Conservation (phyloP, 495 filamentous ascomycete species). For the Hyaloscypha variabilis region DNA sequence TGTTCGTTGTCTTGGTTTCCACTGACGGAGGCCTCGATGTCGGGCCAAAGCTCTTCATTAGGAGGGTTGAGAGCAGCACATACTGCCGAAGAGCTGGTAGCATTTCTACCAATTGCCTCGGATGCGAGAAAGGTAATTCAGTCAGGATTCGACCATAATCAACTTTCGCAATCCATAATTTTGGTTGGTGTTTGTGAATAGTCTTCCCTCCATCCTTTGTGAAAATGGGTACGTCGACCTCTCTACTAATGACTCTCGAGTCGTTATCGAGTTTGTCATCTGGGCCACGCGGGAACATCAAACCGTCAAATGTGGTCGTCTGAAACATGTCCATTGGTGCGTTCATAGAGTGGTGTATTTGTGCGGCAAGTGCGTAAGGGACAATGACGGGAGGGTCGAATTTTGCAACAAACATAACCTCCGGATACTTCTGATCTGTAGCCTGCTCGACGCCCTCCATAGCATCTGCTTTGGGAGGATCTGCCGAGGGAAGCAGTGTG, state of each 20-base stretch:
- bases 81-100: conserved; percentile 79
- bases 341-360: conserved; percentile 68
- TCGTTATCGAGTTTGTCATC: conserved; percentile 45
- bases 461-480: conserved; percentile 38
- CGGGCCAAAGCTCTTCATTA: conserved; percentile 61
- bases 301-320: conserved; percentile 64
- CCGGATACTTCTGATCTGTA: conserved; percentile 53
- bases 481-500: conserved; percentile 43
- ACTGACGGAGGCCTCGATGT: conserved; percentile 1
- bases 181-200: conserved; percentile 63
- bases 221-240: conserved; percentile 28
- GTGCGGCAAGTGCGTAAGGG: conserved; percentile 64
- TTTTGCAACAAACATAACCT: conserved; percentile 80
- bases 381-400: conserved; percentile 84
- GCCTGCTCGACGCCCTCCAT: conserved; percentile 35
- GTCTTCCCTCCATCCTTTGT: conserved; percentile 41
- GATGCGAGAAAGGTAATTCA: conserved; percentile 83
- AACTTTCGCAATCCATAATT: conserved; percentile 69
- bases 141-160: conserved; percentile 69
- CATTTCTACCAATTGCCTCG: conserved; percentile 77
- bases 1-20: neutral
- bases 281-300: conserved; percentile 59
- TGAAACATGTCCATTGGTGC: conserved; percentile 55
- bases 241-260: conserved; percentile 27
- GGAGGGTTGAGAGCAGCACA: conserved; percentile 64